A percentile compares a stretch with the other conserved stretches of the same genome.
phyloP scores from a whole-genome alignment of 2,329 filamentous ascomycete genomes.

The Epichloe gansuensis region DNA sequence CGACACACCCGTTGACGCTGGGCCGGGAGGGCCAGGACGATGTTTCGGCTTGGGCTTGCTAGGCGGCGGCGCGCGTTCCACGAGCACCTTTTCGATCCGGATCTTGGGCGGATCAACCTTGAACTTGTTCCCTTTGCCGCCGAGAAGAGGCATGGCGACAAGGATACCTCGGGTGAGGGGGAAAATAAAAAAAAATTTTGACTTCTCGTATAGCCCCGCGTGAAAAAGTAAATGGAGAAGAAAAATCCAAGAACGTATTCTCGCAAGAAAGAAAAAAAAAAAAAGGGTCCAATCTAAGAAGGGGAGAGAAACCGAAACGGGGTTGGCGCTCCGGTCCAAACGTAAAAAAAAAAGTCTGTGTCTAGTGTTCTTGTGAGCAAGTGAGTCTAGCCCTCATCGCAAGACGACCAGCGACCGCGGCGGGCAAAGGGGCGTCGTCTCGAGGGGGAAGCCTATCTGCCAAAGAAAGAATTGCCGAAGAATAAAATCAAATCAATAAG shows the following conservation, averaged over 20 bases:
- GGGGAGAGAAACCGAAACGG: background rate
- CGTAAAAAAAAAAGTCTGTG: background rate
- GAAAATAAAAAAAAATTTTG: background rate
- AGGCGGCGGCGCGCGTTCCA: conserved; percentile 25
- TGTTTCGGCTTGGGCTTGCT: conserved; percentile 24
- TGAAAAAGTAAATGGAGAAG: background rate
- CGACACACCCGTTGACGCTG: conserved; percentile 6
- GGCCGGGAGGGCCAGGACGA: conserved; percentile 13
- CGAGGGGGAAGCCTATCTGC: no score
- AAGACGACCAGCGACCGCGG: no score
- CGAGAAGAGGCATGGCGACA: conserved; percentile 26
- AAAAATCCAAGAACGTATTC: background rate
- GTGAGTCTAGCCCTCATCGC: background rate
- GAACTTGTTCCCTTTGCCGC: conserved; percentile 33
- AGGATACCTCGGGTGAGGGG: background rate
- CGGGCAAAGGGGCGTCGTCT: no score
- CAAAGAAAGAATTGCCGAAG: no score
- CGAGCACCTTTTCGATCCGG: conserved; percentile 38
- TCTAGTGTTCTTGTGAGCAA: background rate
- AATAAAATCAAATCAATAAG: no score
- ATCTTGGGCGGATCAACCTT: conserved; percentile 37
- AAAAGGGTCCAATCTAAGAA: background rate
- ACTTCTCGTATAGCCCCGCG: background rate
- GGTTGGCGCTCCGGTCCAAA: background rate
- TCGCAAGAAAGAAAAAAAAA: background rate